These are phyloP conservation scores for Dictyostelium brefeldianum DNA, from an alignment of 78 protist species.

Conservation along the genomic window DNA sequence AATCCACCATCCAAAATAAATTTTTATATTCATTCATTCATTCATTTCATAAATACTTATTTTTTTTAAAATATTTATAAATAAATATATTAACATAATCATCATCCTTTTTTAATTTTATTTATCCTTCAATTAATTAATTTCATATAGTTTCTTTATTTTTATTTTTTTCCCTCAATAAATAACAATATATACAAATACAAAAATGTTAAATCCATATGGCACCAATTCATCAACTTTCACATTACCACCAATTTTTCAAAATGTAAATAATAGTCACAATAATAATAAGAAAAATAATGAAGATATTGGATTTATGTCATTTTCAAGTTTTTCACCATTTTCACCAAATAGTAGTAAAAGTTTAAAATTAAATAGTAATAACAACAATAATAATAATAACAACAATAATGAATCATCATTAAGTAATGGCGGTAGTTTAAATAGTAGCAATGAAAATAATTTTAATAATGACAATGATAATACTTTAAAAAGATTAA, in stretches of 20 bases:
- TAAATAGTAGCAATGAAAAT: constrained; percentile 6
- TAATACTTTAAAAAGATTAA: not conserved
- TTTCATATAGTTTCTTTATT: too few relatives aligned
- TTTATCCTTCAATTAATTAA: too few relatives aligned
- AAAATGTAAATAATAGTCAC: not conserved
- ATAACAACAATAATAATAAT: not conserved
- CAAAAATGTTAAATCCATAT: constrained; percentile 2
- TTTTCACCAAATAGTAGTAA: not conserved
- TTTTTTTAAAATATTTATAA: too few relatives aligned
- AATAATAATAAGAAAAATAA: not conserved
- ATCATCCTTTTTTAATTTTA: too few relatives aligned
- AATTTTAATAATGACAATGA: not conserved
- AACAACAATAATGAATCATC: not conserved
- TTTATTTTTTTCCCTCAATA: too few relatives aligned
- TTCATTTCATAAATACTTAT: too few relatives aligned
- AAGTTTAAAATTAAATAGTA: not conserved
- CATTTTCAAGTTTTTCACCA: not conserved
- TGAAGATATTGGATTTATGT: not conserved
- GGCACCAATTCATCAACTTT: not conserved
- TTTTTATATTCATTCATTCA: too few relatives aligned
- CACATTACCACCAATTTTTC: not conserved
- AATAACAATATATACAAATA: not conserved
- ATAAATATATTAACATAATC: too few relatives aligned
- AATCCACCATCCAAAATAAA: too few relatives aligned
- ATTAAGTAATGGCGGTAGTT: not conserved